Evolutionary conservation across 139 green algal species (phyloP).

Genomic region (Chlorella sp.): DNA sequence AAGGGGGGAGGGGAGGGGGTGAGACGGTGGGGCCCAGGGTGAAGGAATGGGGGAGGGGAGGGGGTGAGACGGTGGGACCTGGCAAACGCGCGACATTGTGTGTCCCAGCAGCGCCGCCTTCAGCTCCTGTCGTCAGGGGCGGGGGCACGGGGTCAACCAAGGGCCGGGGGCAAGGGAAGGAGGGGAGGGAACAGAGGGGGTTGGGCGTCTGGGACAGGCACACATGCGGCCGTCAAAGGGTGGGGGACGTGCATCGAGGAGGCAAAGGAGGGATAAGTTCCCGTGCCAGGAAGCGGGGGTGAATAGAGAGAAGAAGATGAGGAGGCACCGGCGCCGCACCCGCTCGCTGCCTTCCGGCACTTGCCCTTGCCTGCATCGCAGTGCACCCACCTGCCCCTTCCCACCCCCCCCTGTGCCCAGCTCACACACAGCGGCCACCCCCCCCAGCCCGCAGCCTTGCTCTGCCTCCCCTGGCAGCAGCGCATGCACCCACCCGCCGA

Average conservation of each 20-base stretch:
- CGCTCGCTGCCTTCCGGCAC: no score
- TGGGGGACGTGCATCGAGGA: neutral
- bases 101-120: neutral
- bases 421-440: neutral
- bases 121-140: neutral
- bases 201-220: no score
- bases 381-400: no score
- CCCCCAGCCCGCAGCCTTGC: neutral
- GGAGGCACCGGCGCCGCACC: neutral
- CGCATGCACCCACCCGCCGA: neutral
- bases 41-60: neutral
- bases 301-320: no score
- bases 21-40: neutral
- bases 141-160: no score
- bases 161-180: neutral
- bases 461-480: no score
- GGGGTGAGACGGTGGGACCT: neutral
- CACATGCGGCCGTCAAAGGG: neutral
- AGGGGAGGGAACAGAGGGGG: neutral
- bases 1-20: neutral
- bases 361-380: no score
- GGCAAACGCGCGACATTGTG: neutral
- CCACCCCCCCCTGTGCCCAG: no score
- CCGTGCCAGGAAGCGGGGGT: no score
- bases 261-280: neutral